Evolutionary conservation across 371 early-diverging fungal genomes (phyloP), one percentile per base, ranked within the genome.

Genomic region (Circinella minor): DNA sequence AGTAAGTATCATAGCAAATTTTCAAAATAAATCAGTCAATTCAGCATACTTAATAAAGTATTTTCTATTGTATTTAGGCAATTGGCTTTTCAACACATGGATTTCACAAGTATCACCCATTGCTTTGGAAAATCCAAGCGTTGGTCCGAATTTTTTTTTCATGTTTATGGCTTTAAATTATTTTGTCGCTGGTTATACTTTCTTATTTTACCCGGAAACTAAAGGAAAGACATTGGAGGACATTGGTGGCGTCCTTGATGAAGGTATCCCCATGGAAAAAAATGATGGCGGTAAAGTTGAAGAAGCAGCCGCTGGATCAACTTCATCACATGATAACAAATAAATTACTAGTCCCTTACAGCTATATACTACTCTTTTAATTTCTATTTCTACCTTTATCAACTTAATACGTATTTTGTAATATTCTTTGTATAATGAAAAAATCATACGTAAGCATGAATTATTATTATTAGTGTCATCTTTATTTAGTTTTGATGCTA

Each of bases 151-250:
- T 65, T 72, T 79, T 61, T 88, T 88, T 69, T 86, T 85, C 39
- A 73, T 83, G 55, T 66, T 76, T 15, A 73, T 84, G 61, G 79
- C 85, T 69, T 69, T 66, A 55, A 86, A 84, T 74, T 72, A 65
- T 59, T 51, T 71, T 20, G 70, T 72, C n/a, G 71, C 76, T 18
- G 60, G 43, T 6, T 60, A 72, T 55, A 75, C 85, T 49, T 88
- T 78, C 76, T 70, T 83, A 72, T 86, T 81, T 43, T 84, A 85
- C 48, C 91, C 90, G 3, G 90, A 90, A 75, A 90, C 90, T 68
- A 88, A 88, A 66, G 83, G 82, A 60, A 71, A 75, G 17, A 75
- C 86, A 17, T 77, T 89, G 34, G 90, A 90, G 71, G 80, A 90
- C 17, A 9, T 69, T 7, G 38, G 63, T 14, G 69, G 48, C 14